These are phyloP conservation scores for Xylaria telfairii DNA, from an alignment of 495 filamentous ascomycete species.

Conservation along the genomic window DNA sequence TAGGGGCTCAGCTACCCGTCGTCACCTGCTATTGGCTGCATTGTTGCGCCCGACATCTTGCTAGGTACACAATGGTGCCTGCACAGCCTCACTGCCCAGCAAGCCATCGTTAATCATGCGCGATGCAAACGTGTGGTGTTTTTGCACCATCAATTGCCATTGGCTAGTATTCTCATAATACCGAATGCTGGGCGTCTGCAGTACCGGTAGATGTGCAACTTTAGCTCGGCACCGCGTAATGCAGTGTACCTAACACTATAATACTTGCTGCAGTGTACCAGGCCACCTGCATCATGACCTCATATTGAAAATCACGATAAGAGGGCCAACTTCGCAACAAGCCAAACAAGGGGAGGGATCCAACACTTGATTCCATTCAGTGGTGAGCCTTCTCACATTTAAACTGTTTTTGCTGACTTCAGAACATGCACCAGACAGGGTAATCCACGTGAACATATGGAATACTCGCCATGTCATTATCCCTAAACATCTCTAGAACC, in stretches of 20 bases:
- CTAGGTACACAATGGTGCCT: neutral
- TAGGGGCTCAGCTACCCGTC: neutral
- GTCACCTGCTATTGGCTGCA: slow-evolving; percentile 15
- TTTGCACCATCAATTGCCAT: neutral
- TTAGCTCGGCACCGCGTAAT: neutral
- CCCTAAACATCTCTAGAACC: neutral
- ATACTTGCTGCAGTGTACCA: neutral
- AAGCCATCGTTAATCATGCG: neutral
- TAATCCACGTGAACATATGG: neutral
- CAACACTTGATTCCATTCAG: neutral
- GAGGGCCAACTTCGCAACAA: neutral
- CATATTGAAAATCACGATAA: neutral
- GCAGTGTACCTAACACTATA: neutral
- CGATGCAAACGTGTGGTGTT: neutral
- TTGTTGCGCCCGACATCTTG: neutral
- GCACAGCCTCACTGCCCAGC: slow-evolving; percentile 38
- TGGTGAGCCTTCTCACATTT: neutral
- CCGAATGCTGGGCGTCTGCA: neutral
- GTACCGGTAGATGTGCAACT: neutral
- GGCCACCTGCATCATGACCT: slow-evolving; percentile 6
- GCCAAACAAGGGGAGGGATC: neutral
- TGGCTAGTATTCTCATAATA: no score
- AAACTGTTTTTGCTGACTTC: neutral
- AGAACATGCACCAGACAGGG: no score
- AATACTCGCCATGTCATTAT: neutral